These are phyloP conservation scores for Candida pseudoglaebosa DNA, from an alignment of 805 yeast genomes.

Conservation along the genomic window DNA sequence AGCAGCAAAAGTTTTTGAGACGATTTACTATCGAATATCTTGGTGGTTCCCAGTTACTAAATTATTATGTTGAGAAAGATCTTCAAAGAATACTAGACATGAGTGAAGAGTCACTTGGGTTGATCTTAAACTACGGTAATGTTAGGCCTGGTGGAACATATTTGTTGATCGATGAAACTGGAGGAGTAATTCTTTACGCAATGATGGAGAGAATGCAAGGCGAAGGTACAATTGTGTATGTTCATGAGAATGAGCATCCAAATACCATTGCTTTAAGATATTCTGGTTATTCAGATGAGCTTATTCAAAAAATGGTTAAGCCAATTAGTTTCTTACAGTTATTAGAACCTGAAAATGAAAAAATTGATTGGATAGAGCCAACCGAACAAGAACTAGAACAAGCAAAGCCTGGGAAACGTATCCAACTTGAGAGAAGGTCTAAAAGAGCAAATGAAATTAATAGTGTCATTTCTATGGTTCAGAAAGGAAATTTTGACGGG, in stretches of 20 bases:
- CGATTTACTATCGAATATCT: constrained; percentile 79
- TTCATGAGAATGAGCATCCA: constrained; percentile 93
- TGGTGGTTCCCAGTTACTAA: constrained; percentile 65
- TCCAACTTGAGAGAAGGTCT: constrained; percentile 64
- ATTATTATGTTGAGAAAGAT: constrained; percentile 76
- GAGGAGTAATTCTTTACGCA: constrained; percentile 82
- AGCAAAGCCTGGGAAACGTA: constrained; percentile 55
- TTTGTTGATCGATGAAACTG: constrained; percentile 88
- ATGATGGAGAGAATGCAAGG: constrained; percentile 91
- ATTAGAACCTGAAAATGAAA: constrained; percentile 67
- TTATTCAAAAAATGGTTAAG: constrained; percentile 53
- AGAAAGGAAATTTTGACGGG: constrained; percentile 63
- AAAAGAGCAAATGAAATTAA: constrained; percentile 52
- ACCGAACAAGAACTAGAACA: constrained; percentile 50
- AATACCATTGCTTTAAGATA: constrained; percentile 68
- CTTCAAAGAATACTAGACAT: constrained; percentile 68
- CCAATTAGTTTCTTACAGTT: constrained; percentile 76
- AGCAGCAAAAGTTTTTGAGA: constrained; percentile 85
- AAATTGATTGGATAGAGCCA: constrained; percentile 42
- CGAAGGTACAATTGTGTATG: constrained; percentile 57
- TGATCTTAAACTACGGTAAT: constrained; percentile 73
- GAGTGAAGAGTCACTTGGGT: constrained; percentile 80
- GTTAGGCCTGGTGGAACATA: constrained; percentile 88
- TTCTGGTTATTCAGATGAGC: constrained; percentile 57
- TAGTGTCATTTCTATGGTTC: constrained; percentile 47